Conservation (phyloP, 1,139 yeast genomes). For the Blastobotrys malaysiensis region DNA sequence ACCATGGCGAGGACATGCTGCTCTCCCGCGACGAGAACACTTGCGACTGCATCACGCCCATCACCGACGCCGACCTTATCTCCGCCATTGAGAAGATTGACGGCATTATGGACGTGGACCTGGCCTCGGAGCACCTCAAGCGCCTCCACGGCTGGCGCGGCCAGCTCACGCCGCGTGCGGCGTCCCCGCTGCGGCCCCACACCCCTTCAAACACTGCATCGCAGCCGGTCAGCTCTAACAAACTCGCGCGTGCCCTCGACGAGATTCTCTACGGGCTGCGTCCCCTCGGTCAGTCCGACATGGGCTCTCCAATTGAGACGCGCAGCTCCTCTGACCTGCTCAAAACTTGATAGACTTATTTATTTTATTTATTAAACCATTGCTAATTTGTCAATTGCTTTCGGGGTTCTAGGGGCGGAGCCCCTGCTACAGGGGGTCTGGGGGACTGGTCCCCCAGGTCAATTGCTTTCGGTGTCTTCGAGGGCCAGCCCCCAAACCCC, state of each 20-base stretch:
- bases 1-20: slow-evolving; percentile 35
- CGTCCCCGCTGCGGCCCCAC: slow-evolving; percentile 3
- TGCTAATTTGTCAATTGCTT: background rate
- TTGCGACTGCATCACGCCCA: slow-evolving; percentile 29
- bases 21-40: slow-evolving; percentile 37
- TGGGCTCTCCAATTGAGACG: background rate
- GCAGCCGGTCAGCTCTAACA: background rate
- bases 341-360: background rate
- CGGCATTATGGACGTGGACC: slow-evolving; percentile 25
- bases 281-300: background rate
- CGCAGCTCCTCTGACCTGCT: background rate
- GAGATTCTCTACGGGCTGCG: slow-evolving; percentile 4
- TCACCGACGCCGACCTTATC: slow-evolving; percentile 37
- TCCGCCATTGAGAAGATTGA: slow-evolving; percentile 36
- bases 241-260: slow-evolving; percentile 7
- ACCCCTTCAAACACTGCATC: background rate
- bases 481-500: too few species aligned
- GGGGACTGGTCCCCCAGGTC: too few species aligned
- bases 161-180: slow-evolving; percentile 6
- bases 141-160: slow-evolving; percentile 32
- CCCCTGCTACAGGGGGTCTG: too few species aligned
- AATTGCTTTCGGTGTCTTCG: too few species aligned
- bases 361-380: background rate
- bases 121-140: slow-evolving; percentile 27
- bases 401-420: too few species aligned